Conservation (phyloP, 2,329 filamentous ascomycete genomes). For the Hymenoscyphus fraxineus region DNA sequence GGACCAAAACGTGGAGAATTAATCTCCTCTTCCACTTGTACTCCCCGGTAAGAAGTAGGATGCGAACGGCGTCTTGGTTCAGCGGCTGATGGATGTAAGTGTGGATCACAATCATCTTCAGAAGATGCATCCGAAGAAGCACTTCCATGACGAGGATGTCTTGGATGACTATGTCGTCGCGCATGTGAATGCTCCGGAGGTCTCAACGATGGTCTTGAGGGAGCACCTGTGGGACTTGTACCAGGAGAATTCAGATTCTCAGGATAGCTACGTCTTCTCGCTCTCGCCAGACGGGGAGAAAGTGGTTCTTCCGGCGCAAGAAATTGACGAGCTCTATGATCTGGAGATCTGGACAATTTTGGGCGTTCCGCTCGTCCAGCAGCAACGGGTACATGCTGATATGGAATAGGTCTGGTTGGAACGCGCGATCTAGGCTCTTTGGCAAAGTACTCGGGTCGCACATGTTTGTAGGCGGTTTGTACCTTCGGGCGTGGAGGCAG, state of each 20-base stretch:
- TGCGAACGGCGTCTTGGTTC: constrained; percentile 8
- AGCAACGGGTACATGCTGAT: constrained; percentile 22
- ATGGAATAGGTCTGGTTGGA: constrained; percentile 23
- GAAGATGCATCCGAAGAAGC: constrained; percentile 25
- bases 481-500: constrained; percentile 31
- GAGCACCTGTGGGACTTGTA: constrained; percentile 34
- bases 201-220: constrained; percentile 32
- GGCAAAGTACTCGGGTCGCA: constrained; percentile 27
- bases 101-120: constrained; percentile 21
- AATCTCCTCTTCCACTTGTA: constrained; percentile 7
- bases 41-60: constrained; percentile 7
- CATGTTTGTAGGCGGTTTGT: constrained; percentile 28
- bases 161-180: constrained; percentile 49
- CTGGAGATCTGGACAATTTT: constrained; percentile 30
- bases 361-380: constrained; percentile 25
- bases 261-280: constrained; percentile 29
- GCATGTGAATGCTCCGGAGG: constrained; percentile 29
- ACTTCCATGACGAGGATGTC: constrained; percentile 28
- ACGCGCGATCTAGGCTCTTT: constrained; percentile 14
- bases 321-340: constrained; percentile 37
- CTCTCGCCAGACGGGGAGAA: constrained; percentile 22
- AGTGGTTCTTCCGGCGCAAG: constrained; percentile 41
- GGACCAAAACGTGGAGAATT: constrained; percentile 7
- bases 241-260: constrained; percentile 25
- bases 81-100: constrained; percentile 13